Percentiles rank a stretch among this genome's conserved stretches.
Evolutionary conservation across 139 green algal genomes (phyloP).

Genomic region (Coelastrella sp.): DNA sequence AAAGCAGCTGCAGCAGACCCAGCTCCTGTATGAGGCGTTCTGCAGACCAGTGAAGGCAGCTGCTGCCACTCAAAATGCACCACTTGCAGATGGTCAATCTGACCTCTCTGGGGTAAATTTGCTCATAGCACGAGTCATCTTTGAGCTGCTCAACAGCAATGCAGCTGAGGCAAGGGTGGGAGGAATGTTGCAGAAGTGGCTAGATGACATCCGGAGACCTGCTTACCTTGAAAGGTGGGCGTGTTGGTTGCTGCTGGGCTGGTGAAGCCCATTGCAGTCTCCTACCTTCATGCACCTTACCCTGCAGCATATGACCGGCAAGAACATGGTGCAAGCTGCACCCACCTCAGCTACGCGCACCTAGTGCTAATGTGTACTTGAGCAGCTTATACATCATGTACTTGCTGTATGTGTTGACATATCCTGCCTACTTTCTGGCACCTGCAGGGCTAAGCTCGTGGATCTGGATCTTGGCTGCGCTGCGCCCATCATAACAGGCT

Average conservation of each 20-base stretch:
- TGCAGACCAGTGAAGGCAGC: neutral
- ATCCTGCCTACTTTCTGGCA: neutral
- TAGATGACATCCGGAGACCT: neutral
- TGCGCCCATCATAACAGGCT: neutral
- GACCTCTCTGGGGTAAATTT: constrained; percentile 47
- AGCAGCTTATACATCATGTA: too few relatives aligned
- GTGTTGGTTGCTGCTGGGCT: too few relatives aligned
- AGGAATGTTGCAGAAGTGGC: constrained; percentile 2
- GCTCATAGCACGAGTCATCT: constrained; percentile 45
- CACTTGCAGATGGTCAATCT: neutral
- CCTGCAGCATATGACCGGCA: too few relatives aligned
- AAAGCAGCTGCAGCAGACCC: neutral
- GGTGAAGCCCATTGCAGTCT: too few relatives aligned
- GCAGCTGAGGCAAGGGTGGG: constrained; percentile 22
- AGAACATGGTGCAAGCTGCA: too few relatives aligned
- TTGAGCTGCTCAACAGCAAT: constrained; percentile 47
- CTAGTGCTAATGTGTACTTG: too few relatives aligned
- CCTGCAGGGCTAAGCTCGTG: neutral
- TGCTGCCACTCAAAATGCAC: neutral
- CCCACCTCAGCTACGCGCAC: too few relatives aligned
- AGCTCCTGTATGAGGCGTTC: neutral
- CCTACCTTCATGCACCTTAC: too few relatives aligned
- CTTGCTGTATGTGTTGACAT: too few relatives aligned
- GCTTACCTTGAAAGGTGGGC: neutral
- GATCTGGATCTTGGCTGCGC: neutral